phyloP scores from a whole-genome alignment of 2,329 filamentous ascomycete genomes.

The Thielaviopsis punctulata region DNA sequence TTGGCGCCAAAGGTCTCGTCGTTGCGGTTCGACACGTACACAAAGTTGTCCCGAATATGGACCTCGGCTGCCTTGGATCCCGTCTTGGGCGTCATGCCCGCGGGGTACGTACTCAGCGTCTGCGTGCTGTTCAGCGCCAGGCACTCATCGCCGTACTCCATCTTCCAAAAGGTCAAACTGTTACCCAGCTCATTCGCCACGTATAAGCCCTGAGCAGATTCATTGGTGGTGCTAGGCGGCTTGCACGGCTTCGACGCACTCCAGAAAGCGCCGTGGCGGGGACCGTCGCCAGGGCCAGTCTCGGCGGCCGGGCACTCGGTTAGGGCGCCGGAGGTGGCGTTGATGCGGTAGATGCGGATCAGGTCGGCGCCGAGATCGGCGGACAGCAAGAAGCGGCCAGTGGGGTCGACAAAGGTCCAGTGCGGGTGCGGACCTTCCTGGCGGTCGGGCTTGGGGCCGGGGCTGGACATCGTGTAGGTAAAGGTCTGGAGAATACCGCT shows the following conservation, averaged over 20 bases:
- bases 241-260: background rate
- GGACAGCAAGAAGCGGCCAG: constrained; percentile 30
- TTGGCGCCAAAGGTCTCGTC: constrained; percentile 37
- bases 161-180: constrained; percentile 31
- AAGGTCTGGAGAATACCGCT: constrained; percentile 21
- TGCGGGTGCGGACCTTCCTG: constrained; percentile 40
- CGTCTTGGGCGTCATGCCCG: constrained; percentile 23
- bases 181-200: constrained; percentile 32
- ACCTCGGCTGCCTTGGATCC: constrained; percentile 38
- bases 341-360: constrained; percentile 35
- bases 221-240: background rate
- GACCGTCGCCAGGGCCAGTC: constrained; percentile 30
- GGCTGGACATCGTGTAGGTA: constrained; percentile 24
- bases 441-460: constrained; percentile 28
- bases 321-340: constrained; percentile 26
- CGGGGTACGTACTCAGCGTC: constrained; percentile 29
- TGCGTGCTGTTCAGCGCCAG: constrained; percentile 28
- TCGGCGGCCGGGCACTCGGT: constrained; percentile 27
- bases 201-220: constrained; percentile 17
- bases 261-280: constrained; percentile 36
- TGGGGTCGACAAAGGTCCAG: constrained; percentile 30
- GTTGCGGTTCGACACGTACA: constrained; percentile 45
- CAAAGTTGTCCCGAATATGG: constrained; percentile 33
- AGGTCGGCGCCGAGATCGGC: constrained; percentile 38
- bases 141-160: constrained; percentile 29